Evolutionary conservation across 2,329 filamentous ascomycete genomes (phyloP).

Genomic region (Trichoderma sp.): DNA sequence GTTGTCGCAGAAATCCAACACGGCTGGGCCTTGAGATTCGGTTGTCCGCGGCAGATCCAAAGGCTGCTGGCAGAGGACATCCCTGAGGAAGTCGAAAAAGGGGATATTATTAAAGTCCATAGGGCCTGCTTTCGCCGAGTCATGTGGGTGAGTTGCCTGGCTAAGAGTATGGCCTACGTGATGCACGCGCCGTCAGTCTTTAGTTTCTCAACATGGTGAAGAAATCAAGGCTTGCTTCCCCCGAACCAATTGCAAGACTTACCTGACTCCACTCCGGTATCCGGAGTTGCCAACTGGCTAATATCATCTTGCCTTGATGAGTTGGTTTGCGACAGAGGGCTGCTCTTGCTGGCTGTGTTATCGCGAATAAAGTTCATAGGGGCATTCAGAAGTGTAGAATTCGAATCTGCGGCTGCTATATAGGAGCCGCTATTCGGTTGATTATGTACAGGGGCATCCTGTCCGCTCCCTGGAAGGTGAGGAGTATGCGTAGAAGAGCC

Average conservation of each 20-base stretch:
- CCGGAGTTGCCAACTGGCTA: conserved; percentile 43
- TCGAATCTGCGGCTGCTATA: conserved; percentile 29
- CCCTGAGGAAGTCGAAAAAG: conserved; percentile 56
- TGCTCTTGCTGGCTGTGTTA: conserved; percentile 35
- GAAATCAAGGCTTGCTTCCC: background rate
- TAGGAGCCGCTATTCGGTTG: background rate
- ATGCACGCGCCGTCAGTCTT: conserved; percentile 16
- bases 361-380: conserved; percentile 31
- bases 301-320: conserved; percentile 39
- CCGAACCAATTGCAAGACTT: conserved; percentile 22
- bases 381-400: conserved; percentile 33
- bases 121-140: conserved; percentile 17
- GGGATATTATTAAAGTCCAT: conserved; percentile 45
- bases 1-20: conserved; percentile 57
- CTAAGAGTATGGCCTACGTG: conserved; percentile 27
- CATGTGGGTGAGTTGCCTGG: conserved; percentile 17
- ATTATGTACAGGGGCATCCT: conserved; percentile 32
- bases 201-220: background rate
- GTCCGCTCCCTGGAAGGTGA: conserved; percentile 47
- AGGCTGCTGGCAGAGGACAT: conserved; percentile 54
- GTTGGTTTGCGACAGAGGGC: conserved; percentile 35
- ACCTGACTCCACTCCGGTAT: conserved; percentile 40
- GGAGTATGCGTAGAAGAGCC: conserved; percentile 50
- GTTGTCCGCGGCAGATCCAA: conserved; percentile 42
- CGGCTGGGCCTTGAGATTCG: conserved; percentile 48